These are phyloP conservation scores for Kalaharituber pfeilii DNA, from an alignment of 2,329 filamentous ascomycete species.

Conservation along the genomic window DNA sequence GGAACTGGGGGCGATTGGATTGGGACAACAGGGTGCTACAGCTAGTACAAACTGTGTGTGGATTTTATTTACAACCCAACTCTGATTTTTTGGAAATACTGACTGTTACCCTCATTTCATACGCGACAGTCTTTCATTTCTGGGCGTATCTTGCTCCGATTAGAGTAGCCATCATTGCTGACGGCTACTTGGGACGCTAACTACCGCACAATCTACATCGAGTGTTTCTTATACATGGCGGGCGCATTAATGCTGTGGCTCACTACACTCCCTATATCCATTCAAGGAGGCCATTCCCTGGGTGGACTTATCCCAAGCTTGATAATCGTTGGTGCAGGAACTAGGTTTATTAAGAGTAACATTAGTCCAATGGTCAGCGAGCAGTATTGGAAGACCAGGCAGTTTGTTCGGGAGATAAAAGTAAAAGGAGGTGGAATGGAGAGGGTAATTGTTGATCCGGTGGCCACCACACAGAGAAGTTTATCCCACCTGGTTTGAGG, in stretches of 20 bases:
- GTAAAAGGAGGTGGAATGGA: constrained; percentile 19
- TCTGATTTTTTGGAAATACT: not conserved
- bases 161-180: constrained; percentile 38
- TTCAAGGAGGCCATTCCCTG: not conserved
- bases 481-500: not conserved
- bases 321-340: constrained; percentile 30
- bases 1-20: constrained; percentile 35
- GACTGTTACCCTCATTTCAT: not conserved
- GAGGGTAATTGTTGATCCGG: constrained; percentile 25
- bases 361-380: constrained; percentile 26
- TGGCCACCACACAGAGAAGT: constrained; percentile 19
- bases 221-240: constrained; percentile 32
- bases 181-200: constrained; percentile 42
- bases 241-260: constrained; percentile 39
- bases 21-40: constrained; percentile 41
- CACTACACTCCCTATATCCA: constrained; percentile 30
- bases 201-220: constrained; percentile 42
- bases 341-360: constrained; percentile 31
- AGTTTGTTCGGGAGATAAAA: constrained; percentile 20
- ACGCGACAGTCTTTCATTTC: constrained; percentile 28
- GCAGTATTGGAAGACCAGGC: constrained; percentile 22
- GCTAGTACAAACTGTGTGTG: constrained; percentile 32
- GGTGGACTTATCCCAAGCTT: constrained; percentile 34
- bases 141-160: constrained; percentile 32
- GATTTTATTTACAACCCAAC: not conserved